Percentiles rank a stretch among this genome's conserved stretches.
Conservation (phyloP, 2,329 filamentous ascomycete species). For the Cercospora nicotianae region DNA sequence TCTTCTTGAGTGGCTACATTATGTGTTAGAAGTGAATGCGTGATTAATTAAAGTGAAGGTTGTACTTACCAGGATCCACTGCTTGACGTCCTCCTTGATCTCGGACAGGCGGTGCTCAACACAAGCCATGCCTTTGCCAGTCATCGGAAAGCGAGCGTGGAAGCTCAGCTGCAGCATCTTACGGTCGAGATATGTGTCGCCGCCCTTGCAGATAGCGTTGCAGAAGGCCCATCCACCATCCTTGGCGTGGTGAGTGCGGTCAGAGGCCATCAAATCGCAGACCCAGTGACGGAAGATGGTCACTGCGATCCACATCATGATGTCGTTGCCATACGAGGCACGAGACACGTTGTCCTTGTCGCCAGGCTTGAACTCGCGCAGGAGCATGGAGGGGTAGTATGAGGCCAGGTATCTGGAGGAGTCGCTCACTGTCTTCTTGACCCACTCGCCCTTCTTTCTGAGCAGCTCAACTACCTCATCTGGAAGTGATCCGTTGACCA, state of each 20-base stretch:
- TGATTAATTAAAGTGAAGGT: background rate
- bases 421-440: conserved; percentile 33
- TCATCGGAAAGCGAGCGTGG: conserved; percentile 47
- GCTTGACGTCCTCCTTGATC: conserved; percentile 47
- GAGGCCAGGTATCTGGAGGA: conserved; percentile 39
- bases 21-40: background rate
- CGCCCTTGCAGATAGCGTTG: conserved; percentile 42
- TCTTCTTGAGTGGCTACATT: conserved; percentile 40
- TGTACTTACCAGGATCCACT: conserved; percentile 35
- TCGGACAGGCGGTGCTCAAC: conserved; percentile 44
- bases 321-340: conserved; percentile 49
- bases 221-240: conserved; percentile 54
- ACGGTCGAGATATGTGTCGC: conserved; percentile 47
- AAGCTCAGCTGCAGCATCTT: conserved; percentile 41
- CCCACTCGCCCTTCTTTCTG: conserved; percentile 34
- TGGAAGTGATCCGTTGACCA: conserved; percentile 29
- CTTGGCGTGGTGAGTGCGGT: conserved; percentile 40
- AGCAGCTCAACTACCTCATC: conserved; percentile 32
- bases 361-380: conserved; percentile 32
- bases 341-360: conserved; percentile 41
- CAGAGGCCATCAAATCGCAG: conserved; percentile 43
- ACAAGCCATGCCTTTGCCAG: conserved; percentile 45
- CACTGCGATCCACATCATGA: conserved; percentile 54
- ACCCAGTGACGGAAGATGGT: conserved; percentile 52
- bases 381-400: conserved; percentile 37